Percentiles rank a stretch among this genome's conserved stretches.
phyloP scores from a whole-genome alignment of 176 grass and related monocot genomes.

The Avena eriantha region DNA sequence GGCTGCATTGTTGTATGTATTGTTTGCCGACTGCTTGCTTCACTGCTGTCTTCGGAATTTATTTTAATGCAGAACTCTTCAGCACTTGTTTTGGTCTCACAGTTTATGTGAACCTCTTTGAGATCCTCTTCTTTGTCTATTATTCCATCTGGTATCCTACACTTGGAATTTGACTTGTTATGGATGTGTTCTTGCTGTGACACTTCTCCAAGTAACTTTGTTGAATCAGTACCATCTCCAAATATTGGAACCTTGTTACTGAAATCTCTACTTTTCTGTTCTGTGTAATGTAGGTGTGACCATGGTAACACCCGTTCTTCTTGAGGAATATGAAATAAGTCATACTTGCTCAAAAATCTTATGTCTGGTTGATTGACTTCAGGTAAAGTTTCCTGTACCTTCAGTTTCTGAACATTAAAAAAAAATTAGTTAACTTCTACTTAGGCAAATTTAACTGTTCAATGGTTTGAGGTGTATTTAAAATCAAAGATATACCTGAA shows the following conservation, averaged over 20 bases:
- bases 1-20: neutral
- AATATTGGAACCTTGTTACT: constrained; percentile 35
- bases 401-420: constrained; percentile 51
- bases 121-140: constrained; percentile 16
- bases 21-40: constrained; percentile 28
- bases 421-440: constrained; percentile 21
- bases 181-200: constrained; percentile 17
- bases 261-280: constrained; percentile 25
- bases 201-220: constrained; percentile 30
- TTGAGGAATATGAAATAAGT: constrained; percentile 41
- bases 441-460: constrained; percentile 15
- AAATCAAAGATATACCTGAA: constrained; percentile 65
- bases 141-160: constrained; percentile 15
- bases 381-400: constrained; percentile 48
- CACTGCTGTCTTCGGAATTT: constrained; percentile 32
- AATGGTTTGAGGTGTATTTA: neutral
- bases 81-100: constrained; percentile 33
- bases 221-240: constrained; percentile 32
- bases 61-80: constrained; percentile 47
- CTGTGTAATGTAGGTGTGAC: constrained; percentile 22
- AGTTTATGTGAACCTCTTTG: constrained; percentile 29
- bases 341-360: constrained; percentile 46
- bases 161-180: constrained; percentile 7
- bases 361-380: constrained; percentile 44
- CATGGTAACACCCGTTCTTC: constrained; percentile 34